phyloP scores from a whole-genome alignment of 1,139 yeast species.

The Taphrina communis region DNA sequence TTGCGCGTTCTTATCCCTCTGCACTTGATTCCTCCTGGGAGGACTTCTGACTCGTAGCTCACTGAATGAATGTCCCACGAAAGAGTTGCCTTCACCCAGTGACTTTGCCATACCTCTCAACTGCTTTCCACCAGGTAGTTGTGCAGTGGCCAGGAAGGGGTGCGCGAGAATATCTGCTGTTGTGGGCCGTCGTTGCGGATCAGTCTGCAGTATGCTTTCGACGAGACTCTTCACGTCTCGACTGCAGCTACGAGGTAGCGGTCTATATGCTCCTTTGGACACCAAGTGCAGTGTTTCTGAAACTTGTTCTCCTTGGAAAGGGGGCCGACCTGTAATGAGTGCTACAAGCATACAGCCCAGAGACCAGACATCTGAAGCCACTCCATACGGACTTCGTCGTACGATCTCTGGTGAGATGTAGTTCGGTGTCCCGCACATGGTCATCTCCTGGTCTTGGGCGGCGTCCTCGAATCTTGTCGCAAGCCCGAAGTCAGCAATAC shows the following conservation, averaged over 20 bases:
- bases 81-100: background rate
- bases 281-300: slow-evolving; percentile 40
- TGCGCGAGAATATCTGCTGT: slow-evolving; percentile 41
- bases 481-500: slow-evolving; percentile 43
- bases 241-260: slow-evolving; percentile 35
- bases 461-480: slow-evolving; percentile 39
- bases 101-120: background rate
- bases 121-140: background rate
- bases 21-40: background rate
- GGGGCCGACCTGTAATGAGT: slow-evolving; percentile 61
- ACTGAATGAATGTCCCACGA: background rate
- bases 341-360: slow-evolving; percentile 65
- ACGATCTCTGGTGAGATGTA: slow-evolving; percentile 59
- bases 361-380: slow-evolving; percentile 66
- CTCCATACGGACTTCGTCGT: slow-evolving; percentile 61
- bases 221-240: slow-evolving; percentile 39
- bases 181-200: slow-evolving; percentile 38
- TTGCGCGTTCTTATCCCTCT: background rate
- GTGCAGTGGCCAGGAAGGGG: slow-evolving; percentile 35
- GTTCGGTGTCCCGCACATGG: slow-evolving; percentile 50
- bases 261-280: slow-evolving; percentile 39
- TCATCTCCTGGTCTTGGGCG: slow-evolving; percentile 47
- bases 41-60: background rate
- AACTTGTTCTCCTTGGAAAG: slow-evolving; percentile 56
- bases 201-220: slow-evolving; percentile 39